Conservation (phyloP, 208 protist genomes). For the Trypanosoma brucei region DNA sequence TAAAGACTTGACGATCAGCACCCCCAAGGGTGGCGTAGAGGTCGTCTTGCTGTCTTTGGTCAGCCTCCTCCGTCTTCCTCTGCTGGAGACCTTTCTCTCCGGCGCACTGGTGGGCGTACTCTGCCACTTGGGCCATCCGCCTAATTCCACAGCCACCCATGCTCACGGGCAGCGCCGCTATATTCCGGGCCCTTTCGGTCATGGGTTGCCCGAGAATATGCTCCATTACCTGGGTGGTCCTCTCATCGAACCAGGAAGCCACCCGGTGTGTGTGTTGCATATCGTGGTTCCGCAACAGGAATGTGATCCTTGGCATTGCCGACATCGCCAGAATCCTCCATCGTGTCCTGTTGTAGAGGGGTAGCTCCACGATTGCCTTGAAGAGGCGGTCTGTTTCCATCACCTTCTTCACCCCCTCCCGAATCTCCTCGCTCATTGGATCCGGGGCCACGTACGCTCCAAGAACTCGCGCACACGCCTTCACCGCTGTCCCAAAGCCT, state of each 20-base stretch:
- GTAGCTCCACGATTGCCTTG: background rate
- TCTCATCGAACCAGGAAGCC: slow-evolving; percentile 24
- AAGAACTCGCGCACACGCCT: slow-evolving; percentile 18
- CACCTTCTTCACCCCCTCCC: slow-evolving; percentile 6
- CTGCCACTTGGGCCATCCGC: slow-evolving; percentile 14
- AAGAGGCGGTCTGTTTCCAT: slow-evolving; percentile 18
- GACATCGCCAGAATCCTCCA: slow-evolving; percentile 22
- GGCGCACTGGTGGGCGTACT: slow-evolving; percentile 22
- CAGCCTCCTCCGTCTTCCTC: slow-evolving; percentile 7
- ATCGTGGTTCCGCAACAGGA: slow-evolving; percentile 26
- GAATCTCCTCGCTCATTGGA: background rate
- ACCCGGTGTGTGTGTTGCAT: slow-evolving; percentile 6
- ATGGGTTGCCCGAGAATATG: slow-evolving; percentile 8
- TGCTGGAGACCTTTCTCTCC: slow-evolving; percentile 21
- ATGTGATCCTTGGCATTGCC: slow-evolving; percentile 18
- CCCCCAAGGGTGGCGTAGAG: slow-evolving; percentile 19
- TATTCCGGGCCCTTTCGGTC: background rate
- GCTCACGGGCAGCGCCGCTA: slow-evolving; percentile 21
- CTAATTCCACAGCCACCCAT: slow-evolving; percentile 26
- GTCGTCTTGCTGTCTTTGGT: slow-evolving; percentile 1
- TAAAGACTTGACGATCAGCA: slow-evolving; percentile 23
- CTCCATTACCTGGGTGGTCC: slow-evolving; percentile 10
- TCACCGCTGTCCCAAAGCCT: background rate
- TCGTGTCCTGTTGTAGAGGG: slow-evolving; percentile 2
- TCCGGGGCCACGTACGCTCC: slow-evolving; percentile 17